A percentile compares a stretch with the other conserved stretches of the same genome.
phyloP scores from a whole-genome alignment of 495 filamentous ascomycete species.

The Melanomma pulvis-pyrius region DNA sequence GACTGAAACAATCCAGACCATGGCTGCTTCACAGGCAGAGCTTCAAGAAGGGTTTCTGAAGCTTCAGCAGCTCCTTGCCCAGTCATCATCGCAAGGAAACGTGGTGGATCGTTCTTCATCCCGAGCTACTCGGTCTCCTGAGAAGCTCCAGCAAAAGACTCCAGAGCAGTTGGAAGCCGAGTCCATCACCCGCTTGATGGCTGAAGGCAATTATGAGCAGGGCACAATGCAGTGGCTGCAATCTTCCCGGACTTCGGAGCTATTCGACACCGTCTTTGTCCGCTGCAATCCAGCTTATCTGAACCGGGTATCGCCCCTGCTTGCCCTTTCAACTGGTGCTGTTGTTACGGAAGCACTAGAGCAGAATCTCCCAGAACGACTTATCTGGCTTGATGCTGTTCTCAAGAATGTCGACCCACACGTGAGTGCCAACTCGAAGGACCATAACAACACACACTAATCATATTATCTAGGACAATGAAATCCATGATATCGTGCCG shows the following conservation, averaged over 20 bases:
- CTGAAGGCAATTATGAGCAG: conserved; percentile 66
- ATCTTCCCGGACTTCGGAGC: conserved; percentile 67
- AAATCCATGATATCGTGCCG: conserved; percentile 72
- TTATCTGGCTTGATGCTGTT: conserved; percentile 77
- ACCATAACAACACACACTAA: neutral
- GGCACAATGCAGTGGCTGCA: conserved; percentile 75
- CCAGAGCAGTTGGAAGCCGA: conserved; percentile 68
- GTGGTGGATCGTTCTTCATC: neutral
- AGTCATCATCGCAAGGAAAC: conserved; percentile 37
- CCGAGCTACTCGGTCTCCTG: conserved; percentile 1
- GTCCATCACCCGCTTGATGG: conserved; percentile 66
- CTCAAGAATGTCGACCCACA: conserved; percentile 56
- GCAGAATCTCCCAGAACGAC: conserved; percentile 64
- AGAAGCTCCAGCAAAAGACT: conserved; percentile 45
- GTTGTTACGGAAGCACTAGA: conserved; percentile 74
- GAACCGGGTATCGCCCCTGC: conserved; percentile 69
- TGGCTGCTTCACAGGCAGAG: conserved; percentile 66
- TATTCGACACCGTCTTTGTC: conserved; percentile 82
- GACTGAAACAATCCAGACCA: conserved; percentile 69
- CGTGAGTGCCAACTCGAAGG: conserved; percentile 14
- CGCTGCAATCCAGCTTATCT: conserved; percentile 74
- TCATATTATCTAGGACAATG: conserved; percentile 61
- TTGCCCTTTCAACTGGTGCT: conserved; percentile 80
- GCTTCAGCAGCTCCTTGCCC: conserved; percentile 34
- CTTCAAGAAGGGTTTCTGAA: conserved; percentile 42